phyloP scores from a whole-genome alignment of 345 rosid species.

The Populus davidiana region DNA sequence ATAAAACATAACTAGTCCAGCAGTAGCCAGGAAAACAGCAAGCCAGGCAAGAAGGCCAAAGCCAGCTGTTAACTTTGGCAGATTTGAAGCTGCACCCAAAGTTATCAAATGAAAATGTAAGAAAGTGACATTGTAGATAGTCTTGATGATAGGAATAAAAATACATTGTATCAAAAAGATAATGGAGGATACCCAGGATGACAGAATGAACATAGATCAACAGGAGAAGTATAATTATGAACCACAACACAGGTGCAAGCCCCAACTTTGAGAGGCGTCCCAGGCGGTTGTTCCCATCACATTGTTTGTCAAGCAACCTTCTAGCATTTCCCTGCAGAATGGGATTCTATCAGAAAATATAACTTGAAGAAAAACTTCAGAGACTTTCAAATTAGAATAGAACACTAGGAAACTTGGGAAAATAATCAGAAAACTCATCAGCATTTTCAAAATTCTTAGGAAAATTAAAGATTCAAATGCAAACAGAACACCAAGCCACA shows the following conservation, averaged over 20 bases:
- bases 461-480: not conserved
- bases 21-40: conserved; percentile 68
- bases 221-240: conserved; percentile 57
- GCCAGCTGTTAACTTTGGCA: conserved; percentile 71
- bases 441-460: not conserved
- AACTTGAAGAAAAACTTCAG: not conserved
- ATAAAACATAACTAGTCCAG: conserved; percentile 76
- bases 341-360: conserved; percentile 5
- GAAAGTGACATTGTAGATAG: not conserved
- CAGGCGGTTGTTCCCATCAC: conserved; percentile 62
- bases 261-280: conserved; percentile 81
- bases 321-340: conserved; percentile 86
- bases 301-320: conserved; percentile 77
- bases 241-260: conserved; percentile 84
- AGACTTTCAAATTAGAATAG: not conserved
- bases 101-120: not conserved
- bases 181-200: conserved; percentile 52
- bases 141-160: conserved; percentile 16
- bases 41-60: conserved; percentile 82
- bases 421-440: not conserved
- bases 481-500: not conserved
- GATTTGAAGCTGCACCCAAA: conserved; percentile 59
- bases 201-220: conserved; percentile 68
- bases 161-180: conserved; percentile 12
- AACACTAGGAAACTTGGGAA: not conserved